Evolutionary conservation across 179 eudicot species (phyloP).

Genomic region (Silene vulgaris): DNA sequence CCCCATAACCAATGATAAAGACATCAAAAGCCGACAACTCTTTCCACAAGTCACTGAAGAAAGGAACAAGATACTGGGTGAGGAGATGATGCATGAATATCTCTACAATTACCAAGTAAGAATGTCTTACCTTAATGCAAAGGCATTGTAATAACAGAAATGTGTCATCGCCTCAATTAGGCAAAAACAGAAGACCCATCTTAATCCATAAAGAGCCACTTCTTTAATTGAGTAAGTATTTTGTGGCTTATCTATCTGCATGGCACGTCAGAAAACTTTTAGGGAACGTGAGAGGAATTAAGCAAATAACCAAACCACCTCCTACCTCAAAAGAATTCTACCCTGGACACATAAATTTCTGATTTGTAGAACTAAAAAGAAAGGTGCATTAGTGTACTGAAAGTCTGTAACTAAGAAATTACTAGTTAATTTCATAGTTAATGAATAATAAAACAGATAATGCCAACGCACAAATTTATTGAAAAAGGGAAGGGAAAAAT

Average conservation of each 20-base stretch:
- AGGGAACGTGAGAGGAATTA: not conserved
- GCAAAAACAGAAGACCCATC: conserved; percentile 63
- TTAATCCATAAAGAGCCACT: conserved; percentile 80
- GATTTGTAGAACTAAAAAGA: not conserved
- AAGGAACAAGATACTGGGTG: conserved; percentile 8
- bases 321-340: not conserved
- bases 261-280: conserved; percentile 13
- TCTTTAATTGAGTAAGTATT: conserved; percentile 48
- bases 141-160: conserved; percentile 81
- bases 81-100: conserved; percentile 7
- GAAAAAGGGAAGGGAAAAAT: not conserved
- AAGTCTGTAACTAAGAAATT: not conserved
- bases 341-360: not conserved
- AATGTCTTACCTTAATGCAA: conserved; percentile 67
- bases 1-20: conserved; percentile 96
- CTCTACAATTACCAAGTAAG: not conserved
- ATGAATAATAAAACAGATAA: not conserved
- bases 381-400: not conserved
- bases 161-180: conserved; percentile 84
- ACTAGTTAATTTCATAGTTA: conserved; percentile 5
- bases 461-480: not conserved
- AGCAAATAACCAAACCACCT: not conserved
- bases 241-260: conserved; percentile 81
- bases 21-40: conserved; percentile 74
- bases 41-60: conserved; percentile 72